A percentile compares a stretch with the other conserved stretches of the same genome.
Conservation (phyloP, 768 basidiomycete species). For the Coprinellus aureogranulatus region DNA sequence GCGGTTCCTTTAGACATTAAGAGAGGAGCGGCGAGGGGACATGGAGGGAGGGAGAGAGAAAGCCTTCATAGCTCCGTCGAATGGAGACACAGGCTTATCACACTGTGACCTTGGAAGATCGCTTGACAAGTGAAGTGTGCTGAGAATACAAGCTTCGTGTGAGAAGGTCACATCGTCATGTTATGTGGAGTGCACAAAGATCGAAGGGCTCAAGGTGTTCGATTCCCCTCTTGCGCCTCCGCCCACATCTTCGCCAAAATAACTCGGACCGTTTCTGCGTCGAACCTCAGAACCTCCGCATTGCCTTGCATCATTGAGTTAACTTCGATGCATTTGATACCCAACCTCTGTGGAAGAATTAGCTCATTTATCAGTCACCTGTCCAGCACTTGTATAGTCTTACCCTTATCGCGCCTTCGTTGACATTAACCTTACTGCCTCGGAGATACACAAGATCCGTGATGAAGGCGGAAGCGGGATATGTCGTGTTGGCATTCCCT, state of each 20-base stretch:
- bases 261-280: slow-evolving; percentile 41
- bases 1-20: not conserved
- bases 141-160: no score
- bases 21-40: not conserved
- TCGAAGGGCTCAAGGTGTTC: not conserved
- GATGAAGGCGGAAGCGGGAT: slow-evolving; percentile 77
- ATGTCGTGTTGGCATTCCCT: slow-evolving; percentile 58
- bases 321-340: slow-evolving; percentile 58
- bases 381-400: slow-evolving; percentile 20
- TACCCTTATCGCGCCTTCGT: slow-evolving; percentile 61
- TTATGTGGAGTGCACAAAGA: not conserved
- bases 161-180: no score
- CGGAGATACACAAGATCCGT: slow-evolving; percentile 82
- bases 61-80: not conserved
- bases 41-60: not conserved
- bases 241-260: slow-evolving; percentile 18
- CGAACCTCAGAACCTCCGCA: slow-evolving; percentile 33
- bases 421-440: slow-evolving; percentile 59
- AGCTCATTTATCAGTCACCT: slow-evolving; percentile 4
- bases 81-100: not conserved
- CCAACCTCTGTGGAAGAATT: slow-evolving; percentile 42
- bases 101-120: not conserved
- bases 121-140: no score
- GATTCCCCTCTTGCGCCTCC: slow-evolving; percentile 4
- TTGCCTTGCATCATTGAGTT: slow-evolving; percentile 19